phyloP scores from a whole-genome alignment of 768 basidiomycete genomes.

The Lyophyllum shimeji region DNA sequence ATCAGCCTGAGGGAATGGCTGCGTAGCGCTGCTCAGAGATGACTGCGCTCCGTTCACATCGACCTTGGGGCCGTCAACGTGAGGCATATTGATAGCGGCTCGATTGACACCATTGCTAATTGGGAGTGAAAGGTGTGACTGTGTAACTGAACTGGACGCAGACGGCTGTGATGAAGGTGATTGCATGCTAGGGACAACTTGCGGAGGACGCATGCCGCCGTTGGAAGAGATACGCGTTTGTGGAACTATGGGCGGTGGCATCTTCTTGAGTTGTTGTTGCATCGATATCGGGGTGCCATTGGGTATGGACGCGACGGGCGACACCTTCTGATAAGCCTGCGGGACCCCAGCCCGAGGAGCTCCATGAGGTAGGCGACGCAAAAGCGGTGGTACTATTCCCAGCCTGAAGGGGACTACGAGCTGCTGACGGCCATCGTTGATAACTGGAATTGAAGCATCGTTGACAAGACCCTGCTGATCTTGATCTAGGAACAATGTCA shows the following conservation, averaged over 20 bases:
- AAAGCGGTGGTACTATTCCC: slow-evolving; percentile 25
- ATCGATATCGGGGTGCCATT: slow-evolving; percentile 5
- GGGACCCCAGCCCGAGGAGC: slow-evolving; percentile 15
- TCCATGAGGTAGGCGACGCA: slow-evolving; percentile 26
- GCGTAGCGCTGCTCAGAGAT: slow-evolving; percentile 30
- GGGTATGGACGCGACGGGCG: not conserved
- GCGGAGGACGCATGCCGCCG: slow-evolving; percentile 51
- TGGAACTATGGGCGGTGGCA: slow-evolving; percentile 55
- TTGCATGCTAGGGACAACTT: slow-evolving; percentile 28
- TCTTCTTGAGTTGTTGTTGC: slow-evolving; percentile 50
- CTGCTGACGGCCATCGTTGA: slow-evolving; percentile 50
- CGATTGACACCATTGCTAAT: slow-evolving; percentile 38
- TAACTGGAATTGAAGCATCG: slow-evolving; percentile 46
- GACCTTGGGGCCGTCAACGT: slow-evolving; percentile 40
- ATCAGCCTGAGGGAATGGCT: slow-evolving; percentile 24
- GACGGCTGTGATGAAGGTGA: slow-evolving; percentile 19
- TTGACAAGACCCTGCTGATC: slow-evolving; percentile 51
- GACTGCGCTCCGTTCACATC: slow-evolving; percentile 28
- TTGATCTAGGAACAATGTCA: slow-evolving; percentile 53
- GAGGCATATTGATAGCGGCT: slow-evolving; percentile 43
- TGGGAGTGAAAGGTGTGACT: slow-evolving; percentile 35
- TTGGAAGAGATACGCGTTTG: slow-evolving; percentile 59
- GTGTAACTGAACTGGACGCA: slow-evolving; percentile 28
- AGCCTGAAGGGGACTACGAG: slow-evolving; percentile 50
- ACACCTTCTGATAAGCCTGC: slow-evolving; percentile 4